Conservation (phyloP, 139 green algal genomes). For the Penium margaritaceum region DNA sequence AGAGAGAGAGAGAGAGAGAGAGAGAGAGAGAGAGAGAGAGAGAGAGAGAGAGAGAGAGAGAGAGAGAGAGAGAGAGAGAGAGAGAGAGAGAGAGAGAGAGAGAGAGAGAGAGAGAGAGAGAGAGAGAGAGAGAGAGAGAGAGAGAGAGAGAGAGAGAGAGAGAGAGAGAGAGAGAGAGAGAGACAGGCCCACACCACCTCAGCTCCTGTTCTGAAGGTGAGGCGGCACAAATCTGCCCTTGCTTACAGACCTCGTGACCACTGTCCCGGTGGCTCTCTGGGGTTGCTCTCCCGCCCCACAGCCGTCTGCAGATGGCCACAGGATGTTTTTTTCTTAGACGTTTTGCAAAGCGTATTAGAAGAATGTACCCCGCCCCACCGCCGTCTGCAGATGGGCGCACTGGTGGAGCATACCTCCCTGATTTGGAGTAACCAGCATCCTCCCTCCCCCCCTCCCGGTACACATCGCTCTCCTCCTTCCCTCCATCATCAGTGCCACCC, state of each 20-base stretch:
- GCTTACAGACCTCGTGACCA: background rate
- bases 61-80: background rate
- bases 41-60: background rate
- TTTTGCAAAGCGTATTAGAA: background rate
- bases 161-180: background rate
- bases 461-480: background rate
- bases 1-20: background rate
- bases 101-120: background rate
- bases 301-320: too few species aligned
- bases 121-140: background rate
- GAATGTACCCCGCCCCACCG: background rate
- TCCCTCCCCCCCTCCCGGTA: background rate
- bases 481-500: too few species aligned
- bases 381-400: too few species aligned
- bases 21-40: background rate
- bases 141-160: background rate
- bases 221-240: background rate
- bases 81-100: background rate
- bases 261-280: too few species aligned
- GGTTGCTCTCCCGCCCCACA: too few species aligned
- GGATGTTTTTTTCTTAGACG: background rate
- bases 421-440: too few species aligned
- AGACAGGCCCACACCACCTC: background rate
- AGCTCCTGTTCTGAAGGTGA: background rate
- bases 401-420: too few species aligned